A percentile compares a stretch with the other conserved stretches of the same genome.
Conservation (phyloP, 495 filamentous ascomycete species). For the Xylaria flabelliformis region DNA sequence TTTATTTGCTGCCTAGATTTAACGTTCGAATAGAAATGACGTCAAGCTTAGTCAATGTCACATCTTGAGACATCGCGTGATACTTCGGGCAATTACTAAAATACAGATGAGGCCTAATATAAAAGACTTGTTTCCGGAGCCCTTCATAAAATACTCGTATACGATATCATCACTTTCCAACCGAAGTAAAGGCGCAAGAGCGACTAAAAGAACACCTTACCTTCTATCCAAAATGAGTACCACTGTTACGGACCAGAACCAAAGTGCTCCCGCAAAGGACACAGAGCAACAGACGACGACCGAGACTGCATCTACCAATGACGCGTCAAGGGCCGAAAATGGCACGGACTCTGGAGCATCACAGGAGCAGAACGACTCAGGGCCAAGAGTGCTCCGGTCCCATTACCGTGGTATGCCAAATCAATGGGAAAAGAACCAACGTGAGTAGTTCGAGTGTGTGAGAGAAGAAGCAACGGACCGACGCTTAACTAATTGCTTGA, state of each 20-base stretch:
- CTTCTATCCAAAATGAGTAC: conserved; percentile 7
- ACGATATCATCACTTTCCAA: not conserved
- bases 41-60: conserved; percentile 25
- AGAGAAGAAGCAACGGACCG: not conserved
- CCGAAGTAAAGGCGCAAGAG: not conserved
- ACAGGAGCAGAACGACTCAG: conserved; percentile 17
- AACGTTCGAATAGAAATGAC: conserved; percentile 6
- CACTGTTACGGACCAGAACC: conserved; percentile 9
- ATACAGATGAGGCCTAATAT: not conserved
- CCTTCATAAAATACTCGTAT: not conserved
- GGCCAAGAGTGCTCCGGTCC: conserved; percentile 24
- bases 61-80: not conserved
- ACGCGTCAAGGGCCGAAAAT: not conserved
- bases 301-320: conserved; percentile 4
- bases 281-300: not conserved
- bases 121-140: not conserved
- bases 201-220: not conserved
- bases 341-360: not conserved
- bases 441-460: conserved; percentile 21
- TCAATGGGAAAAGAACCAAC: conserved; percentile 44
- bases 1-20: not conserved
- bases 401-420: conserved; percentile 41
- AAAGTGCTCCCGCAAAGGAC: conserved; percentile 19
- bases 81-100: conserved; percentile 5
- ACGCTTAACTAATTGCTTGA: conserved; percentile 16